Percentiles rank a stretch among this genome's conserved stretches.
These are phyloP conservation scores for Glycine latifolia DNA, from an alignment of 306 rosid genomes.

Conservation along the genomic window DNA sequence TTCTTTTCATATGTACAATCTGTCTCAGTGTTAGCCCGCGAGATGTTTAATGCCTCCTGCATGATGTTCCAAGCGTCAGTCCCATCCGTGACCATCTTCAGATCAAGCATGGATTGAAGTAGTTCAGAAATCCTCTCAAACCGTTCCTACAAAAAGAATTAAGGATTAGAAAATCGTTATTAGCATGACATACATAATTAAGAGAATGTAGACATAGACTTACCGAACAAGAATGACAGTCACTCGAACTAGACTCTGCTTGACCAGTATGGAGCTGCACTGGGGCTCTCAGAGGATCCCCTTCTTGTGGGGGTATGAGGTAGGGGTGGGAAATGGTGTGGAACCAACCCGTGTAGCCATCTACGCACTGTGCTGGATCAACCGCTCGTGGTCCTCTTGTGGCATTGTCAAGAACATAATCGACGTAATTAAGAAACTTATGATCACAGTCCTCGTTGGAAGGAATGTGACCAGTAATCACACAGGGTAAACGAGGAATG, in stretches of 20 bases:
- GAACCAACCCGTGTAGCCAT: background rate
- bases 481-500: background rate
- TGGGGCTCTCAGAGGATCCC: background rate
- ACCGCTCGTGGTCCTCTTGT: background rate
- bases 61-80: background rate
- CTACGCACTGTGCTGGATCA: background rate
- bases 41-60: background rate
- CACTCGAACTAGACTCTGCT: background rate
- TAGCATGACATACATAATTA: too few species aligned
- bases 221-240: background rate
- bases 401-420: background rate
- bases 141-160: background rate
- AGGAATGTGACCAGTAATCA: background rate
- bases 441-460: background rate
- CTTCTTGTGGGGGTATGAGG: background rate
- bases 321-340: background rate
- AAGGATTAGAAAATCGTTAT: too few species aligned
- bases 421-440: background rate
- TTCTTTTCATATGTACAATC: background rate
- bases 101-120: background rate
- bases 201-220: too few species aligned
- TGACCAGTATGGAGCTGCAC: background rate
- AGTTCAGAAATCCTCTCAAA: background rate
- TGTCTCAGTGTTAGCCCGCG: background rate
- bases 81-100: background rate